Conservation (phyloP, 768 basidiomycete genomes). For the Rhizopogon vulgaris region DNA sequence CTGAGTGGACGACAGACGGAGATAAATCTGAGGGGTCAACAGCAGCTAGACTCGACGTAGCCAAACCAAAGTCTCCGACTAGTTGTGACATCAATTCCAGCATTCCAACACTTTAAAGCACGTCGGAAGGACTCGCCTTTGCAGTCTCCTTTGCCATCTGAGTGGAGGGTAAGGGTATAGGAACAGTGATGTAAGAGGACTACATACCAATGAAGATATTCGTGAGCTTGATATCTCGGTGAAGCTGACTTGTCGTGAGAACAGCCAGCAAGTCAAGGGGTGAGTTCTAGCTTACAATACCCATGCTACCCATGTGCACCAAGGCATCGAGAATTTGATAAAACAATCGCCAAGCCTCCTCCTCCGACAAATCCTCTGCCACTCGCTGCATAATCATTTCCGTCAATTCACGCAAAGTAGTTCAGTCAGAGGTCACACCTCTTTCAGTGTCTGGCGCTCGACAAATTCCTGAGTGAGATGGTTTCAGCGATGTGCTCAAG, state of each 20-base stretch:
- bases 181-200: neutral
- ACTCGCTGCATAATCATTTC: conserved; percentile 46
- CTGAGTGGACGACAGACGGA: conserved; percentile 35
- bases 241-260: conserved; percentile 37
- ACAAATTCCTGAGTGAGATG: conserved; percentile 64
- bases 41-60: conserved; percentile 74
- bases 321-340: conserved; percentile 87
- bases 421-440: conserved; percentile 36
- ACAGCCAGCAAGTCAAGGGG: neutral
- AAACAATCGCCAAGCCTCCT: conserved; percentile 86
- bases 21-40: conserved; percentile 69
- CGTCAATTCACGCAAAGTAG: neutral
- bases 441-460: conserved; percentile 83
- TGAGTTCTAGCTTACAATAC: conserved; percentile 60
- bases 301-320: conserved; percentile 80
- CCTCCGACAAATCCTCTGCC: conserved; percentile 74
- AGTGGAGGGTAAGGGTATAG: neutral
- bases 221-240: conserved; percentile 86
- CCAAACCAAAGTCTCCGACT: conserved; percentile 93
- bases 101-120: neutral
- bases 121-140: conserved; percentile 43
- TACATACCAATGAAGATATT: conserved; percentile 88
- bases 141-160: conserved; percentile 78
- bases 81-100: neutral
- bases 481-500: neutral